Percentiles rank a stretch among this genome's conserved stretches.
phyloP scores from a whole-genome alignment of 1,284 basidiomycete species.

The Cutaneotrichosporon mucoides region DNA sequence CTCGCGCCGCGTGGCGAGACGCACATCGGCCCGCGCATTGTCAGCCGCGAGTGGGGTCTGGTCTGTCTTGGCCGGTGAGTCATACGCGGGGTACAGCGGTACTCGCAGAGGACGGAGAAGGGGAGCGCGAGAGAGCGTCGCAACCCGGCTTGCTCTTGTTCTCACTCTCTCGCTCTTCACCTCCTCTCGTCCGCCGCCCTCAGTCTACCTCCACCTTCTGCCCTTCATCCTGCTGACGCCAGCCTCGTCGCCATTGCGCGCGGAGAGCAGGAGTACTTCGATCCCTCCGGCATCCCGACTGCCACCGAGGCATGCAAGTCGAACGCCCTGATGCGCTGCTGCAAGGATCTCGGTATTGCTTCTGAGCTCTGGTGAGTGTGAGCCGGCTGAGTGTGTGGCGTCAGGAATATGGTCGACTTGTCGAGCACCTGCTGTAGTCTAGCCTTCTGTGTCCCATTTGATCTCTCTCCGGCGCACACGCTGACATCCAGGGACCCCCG shows the following conservation, averaged over 20 bases:
- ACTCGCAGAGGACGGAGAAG: too few relatives aligned
- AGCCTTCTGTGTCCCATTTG: not conserved
- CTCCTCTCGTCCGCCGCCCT: not conserved
- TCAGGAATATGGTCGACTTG: too few relatives aligned
- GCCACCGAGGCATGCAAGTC: slow-evolving; percentile 94
- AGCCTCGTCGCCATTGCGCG: slow-evolving; percentile 87
- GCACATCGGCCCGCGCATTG: slow-evolving; percentile 80
- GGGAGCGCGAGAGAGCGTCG: not conserved
- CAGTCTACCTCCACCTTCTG: not conserved
- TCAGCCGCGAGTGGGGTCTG: slow-evolving; percentile 90
- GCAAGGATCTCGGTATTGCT: slow-evolving; percentile 93
- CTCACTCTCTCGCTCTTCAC: not conserved
- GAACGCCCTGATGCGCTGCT: slow-evolving; percentile 96
- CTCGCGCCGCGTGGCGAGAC: slow-evolving; percentile 90
- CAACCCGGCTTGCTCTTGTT: not conserved
- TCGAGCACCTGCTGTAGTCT: too few relatives aligned
- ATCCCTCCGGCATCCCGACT: slow-evolving; percentile 83
- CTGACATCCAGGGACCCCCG: slow-evolving; percentile 71
- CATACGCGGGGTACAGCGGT: not conserved
- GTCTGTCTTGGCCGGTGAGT: slow-evolving; percentile 84
- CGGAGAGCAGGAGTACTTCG: slow-evolving; percentile 97
- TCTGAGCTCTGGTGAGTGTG: slow-evolving; percentile 84
- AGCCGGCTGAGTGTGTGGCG: too few relatives aligned
- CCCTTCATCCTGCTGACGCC: not conserved
- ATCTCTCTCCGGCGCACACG: too few relatives aligned